Conservation (phyloP, 1,284 basidiomycete species). For the Hypsizygus ulmarius region DNA sequence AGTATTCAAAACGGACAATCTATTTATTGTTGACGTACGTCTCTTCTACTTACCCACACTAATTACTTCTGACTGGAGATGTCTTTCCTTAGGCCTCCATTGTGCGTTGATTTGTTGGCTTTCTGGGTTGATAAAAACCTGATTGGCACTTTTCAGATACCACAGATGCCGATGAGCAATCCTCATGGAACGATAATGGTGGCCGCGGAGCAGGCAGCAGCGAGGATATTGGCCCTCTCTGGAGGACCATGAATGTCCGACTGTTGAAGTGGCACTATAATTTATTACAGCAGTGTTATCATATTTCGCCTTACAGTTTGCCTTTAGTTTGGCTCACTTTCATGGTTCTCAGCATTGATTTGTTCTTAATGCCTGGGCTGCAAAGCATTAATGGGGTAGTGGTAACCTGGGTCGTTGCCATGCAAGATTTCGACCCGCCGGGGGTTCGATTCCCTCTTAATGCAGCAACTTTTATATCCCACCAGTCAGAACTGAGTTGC, state of each 20-base stretch:
- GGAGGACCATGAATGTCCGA: conserved; percentile 43
- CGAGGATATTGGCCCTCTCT: conserved; percentile 52
- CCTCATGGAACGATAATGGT: conserved; percentile 55
- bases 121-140: conserved; percentile 2
- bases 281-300: too few species aligned
- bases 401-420: conserved; percentile 16
- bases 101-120: conserved; percentile 20
- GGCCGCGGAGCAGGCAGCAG: conserved; percentile 51
- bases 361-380: too few species aligned
- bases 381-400: conserved; percentile 13
- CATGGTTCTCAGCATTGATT: too few species aligned
- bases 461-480: too few species aligned
- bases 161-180: conserved; percentile 50
- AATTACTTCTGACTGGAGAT: conserved; percentile 2
- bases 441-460: conserved; percentile 80
- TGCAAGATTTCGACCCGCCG: conserved; percentile 57
- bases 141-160: conserved; percentile 28
- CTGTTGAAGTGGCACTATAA: too few species aligned
- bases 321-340: background rate
- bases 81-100: conserved; percentile 31
- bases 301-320: background rate
- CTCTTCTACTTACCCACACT: conserved; percentile 3
- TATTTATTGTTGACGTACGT: conserved; percentile 46
- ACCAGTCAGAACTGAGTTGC: too few species aligned
- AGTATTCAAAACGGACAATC: conserved; percentile 56